Evolutionary conservation across 805 yeast genomes (phyloP), one percentile per base, ranked within the genome.

Genomic region (Starmerella apicola): DNA sequence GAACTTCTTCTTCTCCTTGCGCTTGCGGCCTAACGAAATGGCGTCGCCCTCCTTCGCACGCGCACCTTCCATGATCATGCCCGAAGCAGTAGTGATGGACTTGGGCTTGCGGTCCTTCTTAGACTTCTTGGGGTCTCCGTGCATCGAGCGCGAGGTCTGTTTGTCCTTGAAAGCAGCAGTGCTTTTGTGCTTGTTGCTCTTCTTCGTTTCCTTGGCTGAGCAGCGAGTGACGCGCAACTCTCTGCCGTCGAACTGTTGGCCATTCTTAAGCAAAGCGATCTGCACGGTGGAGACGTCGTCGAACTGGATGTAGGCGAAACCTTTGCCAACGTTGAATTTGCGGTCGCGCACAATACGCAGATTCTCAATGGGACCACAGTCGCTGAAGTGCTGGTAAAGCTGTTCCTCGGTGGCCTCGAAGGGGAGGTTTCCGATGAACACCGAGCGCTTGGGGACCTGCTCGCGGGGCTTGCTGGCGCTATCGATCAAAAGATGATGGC

Each of bases 221-320:
- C 82, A 75, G 52, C 95, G 72, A 23, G 78, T 60, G 29, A 88
- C 78, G 58, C 98, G 74, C 51, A 91, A 67, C 49, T 75, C 74
- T 49, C 97, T 66, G 32, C 51, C 53, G 1, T 45, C 53, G 49
- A 74, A 58, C 43, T 76, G 72, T 62, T 81, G 77, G 34, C 74
- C 88, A 58, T 86, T 73, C 45, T 83, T 63, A 43, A 84, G 61
- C 39, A 91, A 61, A 1, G 95, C 96, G 56, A 82, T 81, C 46
- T 77, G 76, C 8, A 91, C 95, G 31, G 77, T 67, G 40, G 78
- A 61, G 39, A 73, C 60, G 52, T 62, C 66, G 45, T 68, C 71
- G 65, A 86, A 91, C 60, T 88, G 97, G 26, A 91, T 85, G 57
- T 86, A 82, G 5, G 95, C 98, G 64, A 91, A 86, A 5, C 99